phyloP scores from a whole-genome alignment of 2,329 filamentous ascomycete species.

The Claviceps sp. region DNA sequence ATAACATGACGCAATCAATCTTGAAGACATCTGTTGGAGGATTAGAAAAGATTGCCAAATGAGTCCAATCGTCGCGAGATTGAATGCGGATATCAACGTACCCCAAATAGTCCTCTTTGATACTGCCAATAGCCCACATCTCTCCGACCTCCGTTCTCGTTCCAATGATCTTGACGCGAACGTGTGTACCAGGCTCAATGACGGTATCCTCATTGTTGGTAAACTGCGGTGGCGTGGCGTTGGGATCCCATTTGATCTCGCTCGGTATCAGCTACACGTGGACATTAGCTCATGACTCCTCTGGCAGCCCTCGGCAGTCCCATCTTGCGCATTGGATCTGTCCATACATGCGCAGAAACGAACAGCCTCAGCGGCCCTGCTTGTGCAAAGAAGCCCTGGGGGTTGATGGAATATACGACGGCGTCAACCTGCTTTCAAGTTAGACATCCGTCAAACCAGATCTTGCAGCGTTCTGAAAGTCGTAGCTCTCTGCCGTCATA shows the following conservation, averaged over 20 bases:
- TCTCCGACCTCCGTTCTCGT: slow-evolving; percentile 84
- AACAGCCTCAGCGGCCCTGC: slow-evolving; percentile 69
- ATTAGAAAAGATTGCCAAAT: not conserved
- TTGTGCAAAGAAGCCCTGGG: slow-evolving; percentile 80
- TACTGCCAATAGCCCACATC: slow-evolving; percentile 95
- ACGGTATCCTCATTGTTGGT: slow-evolving; percentile 89
- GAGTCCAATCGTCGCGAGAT: not conserved
- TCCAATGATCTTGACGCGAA: slow-evolving; percentile 89
- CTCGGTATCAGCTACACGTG: slow-evolving; percentile 64
- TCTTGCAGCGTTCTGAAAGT: slow-evolving; percentile 1
- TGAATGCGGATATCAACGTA: slow-evolving; percentile 19
- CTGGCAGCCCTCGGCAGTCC: not conserved
- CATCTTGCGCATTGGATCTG: not conserved
- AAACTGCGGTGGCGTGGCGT: slow-evolving; percentile 91
- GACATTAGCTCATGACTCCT: not conserved
- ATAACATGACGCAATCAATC: slow-evolving; percentile 6
- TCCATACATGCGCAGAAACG: slow-evolving; percentile 67
- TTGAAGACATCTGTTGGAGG: slow-evolving; percentile 14
- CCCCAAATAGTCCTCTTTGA: slow-evolving; percentile 73
- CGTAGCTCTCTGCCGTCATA: slow-evolving; percentile 31
- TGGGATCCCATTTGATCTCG: slow-evolving; percentile 88
- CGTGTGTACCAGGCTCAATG: slow-evolving; percentile 85
- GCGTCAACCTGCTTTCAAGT: slow-evolving; percentile 63
- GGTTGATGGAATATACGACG: slow-evolving; percentile 81
- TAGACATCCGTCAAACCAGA: slow-evolving; percentile 13